Conservation (phyloP, 75 land plant genomes). For the Chamaecyparis obtusa region DNA sequence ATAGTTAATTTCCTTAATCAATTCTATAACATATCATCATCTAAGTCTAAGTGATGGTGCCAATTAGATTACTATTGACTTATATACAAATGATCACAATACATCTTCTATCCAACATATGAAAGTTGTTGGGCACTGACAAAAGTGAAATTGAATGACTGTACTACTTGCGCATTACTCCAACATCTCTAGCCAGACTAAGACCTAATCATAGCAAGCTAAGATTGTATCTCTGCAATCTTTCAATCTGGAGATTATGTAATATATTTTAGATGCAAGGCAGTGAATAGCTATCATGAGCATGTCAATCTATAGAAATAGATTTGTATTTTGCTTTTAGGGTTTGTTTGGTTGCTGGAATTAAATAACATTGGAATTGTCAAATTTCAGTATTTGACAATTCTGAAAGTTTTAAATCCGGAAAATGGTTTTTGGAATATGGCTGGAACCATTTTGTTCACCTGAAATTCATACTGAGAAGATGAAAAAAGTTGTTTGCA, state of each 20-base stretch:
- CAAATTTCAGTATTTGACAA: too few species aligned
- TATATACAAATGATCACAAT: background rate
- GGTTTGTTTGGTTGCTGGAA: too few species aligned
- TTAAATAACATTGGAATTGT: too few species aligned
- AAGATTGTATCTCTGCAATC: background rate
- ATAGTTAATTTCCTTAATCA: background rate
- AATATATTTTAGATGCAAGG: background rate
- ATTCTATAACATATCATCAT: background rate
- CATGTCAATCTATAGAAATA: background rate
- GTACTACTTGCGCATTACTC: background rate
- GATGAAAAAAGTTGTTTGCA: too few species aligned
- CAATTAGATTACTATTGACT: background rate
- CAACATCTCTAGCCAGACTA: background rate
- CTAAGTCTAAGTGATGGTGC: background rate
- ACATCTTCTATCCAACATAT: background rate
- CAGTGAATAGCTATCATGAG: background rate
- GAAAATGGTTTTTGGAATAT: too few species aligned
- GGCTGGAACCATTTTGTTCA: too few species aligned
- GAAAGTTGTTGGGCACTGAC: background rate
- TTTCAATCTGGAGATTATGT: background rate
- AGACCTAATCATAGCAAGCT: background rate
- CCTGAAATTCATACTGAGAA: too few species aligned
- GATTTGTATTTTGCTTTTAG: too few species aligned
- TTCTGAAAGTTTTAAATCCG: too few species aligned
- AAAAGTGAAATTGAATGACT: background rate